These are phyloP conservation scores for Phytophthora pseudosyringae DNA, from an alignment of 352 stramenopile species.

Conservation along the genomic window DNA sequence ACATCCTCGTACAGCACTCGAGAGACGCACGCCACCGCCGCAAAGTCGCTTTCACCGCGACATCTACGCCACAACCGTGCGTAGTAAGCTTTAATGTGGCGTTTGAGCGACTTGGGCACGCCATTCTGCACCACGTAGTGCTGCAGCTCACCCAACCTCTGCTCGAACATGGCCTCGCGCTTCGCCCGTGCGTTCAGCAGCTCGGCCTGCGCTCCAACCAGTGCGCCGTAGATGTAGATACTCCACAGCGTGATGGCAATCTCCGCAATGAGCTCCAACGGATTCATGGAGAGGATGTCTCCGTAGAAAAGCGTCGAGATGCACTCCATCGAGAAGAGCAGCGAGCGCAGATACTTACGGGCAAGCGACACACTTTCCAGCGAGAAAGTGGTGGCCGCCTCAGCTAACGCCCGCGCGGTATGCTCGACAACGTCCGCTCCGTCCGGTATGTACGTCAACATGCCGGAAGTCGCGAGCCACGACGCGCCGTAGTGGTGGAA, in stretches of 20 bases:
- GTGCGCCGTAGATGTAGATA: constrained; percentile 76
- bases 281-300: constrained; percentile 73
- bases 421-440: constrained; percentile 7
- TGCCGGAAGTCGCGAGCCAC: constrained; percentile 49
- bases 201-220: constrained; percentile 66
- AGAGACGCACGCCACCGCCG: constrained; percentile 51
- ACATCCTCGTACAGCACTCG: constrained; percentile 65
- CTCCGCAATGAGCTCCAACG: constrained; percentile 61
- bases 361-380: constrained; percentile 40
- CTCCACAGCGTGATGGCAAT: constrained; percentile 61
- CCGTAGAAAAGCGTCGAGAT: constrained; percentile 80
- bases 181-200: constrained; percentile 51
- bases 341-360: constrained; percentile 70
- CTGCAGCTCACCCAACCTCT: constrained; percentile 67
- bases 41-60: constrained; percentile 58
- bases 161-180: constrained; percentile 62
- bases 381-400: background rate
- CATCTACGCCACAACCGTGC: constrained; percentile 57
- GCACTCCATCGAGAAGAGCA: constrained; percentile 69
- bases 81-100: constrained; percentile 80
- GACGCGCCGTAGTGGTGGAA: constrained; percentile 53
- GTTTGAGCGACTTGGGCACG: constrained; percentile 65
- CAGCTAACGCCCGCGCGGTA: constrained; percentile 17
- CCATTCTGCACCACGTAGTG: constrained; percentile 76
- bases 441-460: constrained; percentile 47